These are phyloP conservation scores for Tilletia horrida DNA, from an alignment of 1,284 basidiomycete species.

Conservation along the genomic window DNA sequence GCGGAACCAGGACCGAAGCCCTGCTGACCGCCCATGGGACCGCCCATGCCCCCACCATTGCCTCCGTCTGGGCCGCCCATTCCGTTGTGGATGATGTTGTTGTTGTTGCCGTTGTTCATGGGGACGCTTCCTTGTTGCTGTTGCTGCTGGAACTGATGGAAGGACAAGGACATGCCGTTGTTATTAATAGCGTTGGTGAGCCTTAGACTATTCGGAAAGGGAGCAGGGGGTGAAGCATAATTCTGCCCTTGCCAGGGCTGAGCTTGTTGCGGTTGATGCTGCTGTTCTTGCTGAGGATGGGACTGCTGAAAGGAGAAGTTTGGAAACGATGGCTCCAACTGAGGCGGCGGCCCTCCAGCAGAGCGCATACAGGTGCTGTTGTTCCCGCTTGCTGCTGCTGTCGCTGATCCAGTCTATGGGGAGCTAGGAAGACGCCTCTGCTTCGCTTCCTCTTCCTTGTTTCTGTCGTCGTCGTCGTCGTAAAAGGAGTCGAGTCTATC, in stretches of 20 bases:
- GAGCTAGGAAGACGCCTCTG: no score
- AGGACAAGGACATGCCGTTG: constrained; percentile 7
- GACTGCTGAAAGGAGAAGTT: constrained; percentile 6
- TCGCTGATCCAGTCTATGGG: not conserved
- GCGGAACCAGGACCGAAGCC: constrained; percentile 36
- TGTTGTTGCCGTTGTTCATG: not conserved
- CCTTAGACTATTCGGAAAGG: not conserved
- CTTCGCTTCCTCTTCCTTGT: no score
- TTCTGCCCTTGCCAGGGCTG: not conserved
- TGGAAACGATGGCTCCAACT: not conserved
- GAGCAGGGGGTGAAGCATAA: not conserved
- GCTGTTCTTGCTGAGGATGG: constrained; percentile 9
- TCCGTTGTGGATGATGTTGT: not conserved
- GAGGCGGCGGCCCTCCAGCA: constrained; percentile 7
- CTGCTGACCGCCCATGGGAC: constrained; percentile 23
- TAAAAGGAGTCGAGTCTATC: not conserved
- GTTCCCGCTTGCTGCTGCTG: not conserved
- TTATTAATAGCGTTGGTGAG: not conserved
- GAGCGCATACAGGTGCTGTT: constrained; percentile 14
- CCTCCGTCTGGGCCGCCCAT: not conserved
- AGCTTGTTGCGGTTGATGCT: not conserved
- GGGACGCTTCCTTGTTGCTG: constrained; percentile 8
- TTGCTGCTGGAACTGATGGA: constrained; percentile 19
- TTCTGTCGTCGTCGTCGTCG: not conserved
- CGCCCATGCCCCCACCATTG: constrained; percentile 47